Evolutionary conservation across 192 early-diverging fungal species (phyloP).

Genomic region (Spizellomyces punctatus): DNA sequence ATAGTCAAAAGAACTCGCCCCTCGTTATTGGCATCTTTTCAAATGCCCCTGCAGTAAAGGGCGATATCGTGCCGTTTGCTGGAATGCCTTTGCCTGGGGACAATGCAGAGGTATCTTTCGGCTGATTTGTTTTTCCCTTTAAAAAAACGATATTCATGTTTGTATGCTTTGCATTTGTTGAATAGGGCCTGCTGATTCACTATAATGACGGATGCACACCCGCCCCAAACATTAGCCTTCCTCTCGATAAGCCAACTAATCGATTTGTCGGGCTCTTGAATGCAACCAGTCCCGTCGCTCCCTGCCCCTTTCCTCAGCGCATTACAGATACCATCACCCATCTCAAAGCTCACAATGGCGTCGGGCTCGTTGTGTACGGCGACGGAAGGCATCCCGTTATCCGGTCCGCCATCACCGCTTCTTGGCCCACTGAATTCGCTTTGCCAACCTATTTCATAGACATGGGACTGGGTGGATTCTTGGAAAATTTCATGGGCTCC

Average conservation of each 20-base stretch:
- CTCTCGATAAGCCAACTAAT: slow-evolving; percentile 3
- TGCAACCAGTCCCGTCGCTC: neutral
- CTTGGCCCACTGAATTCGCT: neutral
- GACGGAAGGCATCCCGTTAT: slow-evolving; percentile 4
- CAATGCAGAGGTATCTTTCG: neutral
- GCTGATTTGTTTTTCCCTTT: neutral
- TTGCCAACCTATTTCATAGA: slow-evolving; percentile 12
- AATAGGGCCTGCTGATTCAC: slow-evolving; percentile 14
- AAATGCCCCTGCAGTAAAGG: neutral
- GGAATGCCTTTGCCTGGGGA: neutral
- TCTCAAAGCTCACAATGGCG: neutral
- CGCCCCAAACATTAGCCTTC: neutral
- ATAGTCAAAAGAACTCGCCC: neutral
- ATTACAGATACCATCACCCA: neutral
- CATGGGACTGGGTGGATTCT: neutral
- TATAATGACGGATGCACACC: slow-evolving; percentile 20
- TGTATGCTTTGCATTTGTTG: too few relatives aligned
- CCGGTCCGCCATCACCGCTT: neutral
- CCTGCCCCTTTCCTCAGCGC: slow-evolving; percentile 2
- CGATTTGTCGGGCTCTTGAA: slow-evolving; percentile 8
- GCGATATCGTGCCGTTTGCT: slow-evolving; percentile 2
- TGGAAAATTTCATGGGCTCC: slow-evolving; percentile 1
- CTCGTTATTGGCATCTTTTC: neutral
- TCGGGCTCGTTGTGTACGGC: slow-evolving; percentile 7
- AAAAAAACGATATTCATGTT: too few relatives aligned